Evolutionary conservation across 2,329 filamentous ascomycete genomes (phyloP).

Genomic region (Aulographum hederae): DNA sequence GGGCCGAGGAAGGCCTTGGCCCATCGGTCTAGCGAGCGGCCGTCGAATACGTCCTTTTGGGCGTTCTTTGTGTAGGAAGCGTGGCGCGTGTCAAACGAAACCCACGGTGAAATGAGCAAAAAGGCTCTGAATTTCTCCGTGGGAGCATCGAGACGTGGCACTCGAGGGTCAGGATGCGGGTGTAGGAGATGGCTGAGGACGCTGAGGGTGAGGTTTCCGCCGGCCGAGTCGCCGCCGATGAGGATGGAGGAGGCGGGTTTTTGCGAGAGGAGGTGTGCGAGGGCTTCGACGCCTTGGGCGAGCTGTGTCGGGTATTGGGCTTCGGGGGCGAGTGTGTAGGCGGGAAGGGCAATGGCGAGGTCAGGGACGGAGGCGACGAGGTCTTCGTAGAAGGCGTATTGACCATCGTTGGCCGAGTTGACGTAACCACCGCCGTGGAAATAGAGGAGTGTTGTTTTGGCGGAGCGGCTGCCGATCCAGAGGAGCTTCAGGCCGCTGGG

Average conservation of each 20-base stretch:
- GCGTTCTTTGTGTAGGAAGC: constrained; percentile 25
- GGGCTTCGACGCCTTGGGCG: constrained; percentile 23
- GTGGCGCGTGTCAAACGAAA: constrained; percentile 28
- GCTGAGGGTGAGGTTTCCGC: constrained; percentile 27
- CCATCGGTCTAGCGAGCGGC: constrained; percentile 25
- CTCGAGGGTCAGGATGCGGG: constrained; percentile 29
- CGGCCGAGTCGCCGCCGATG: constrained; percentile 34
- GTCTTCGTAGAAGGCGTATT: constrained; percentile 29
- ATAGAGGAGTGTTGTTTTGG: constrained; percentile 25
- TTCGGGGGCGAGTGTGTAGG: constrained; percentile 37
- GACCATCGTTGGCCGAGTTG: constrained; percentile 25
- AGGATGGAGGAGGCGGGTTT: constrained; percentile 22
- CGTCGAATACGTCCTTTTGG: constrained; percentile 31
- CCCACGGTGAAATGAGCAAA: constrained; percentile 40
- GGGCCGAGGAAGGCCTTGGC: constrained; percentile 27
- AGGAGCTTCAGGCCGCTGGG: constrained; percentile 24
- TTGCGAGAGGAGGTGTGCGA: constrained; percentile 23
- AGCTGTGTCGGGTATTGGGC: constrained; percentile 29
- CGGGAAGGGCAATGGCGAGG: constrained; percentile 33
- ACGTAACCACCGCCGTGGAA: constrained; percentile 38
- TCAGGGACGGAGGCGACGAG: constrained; percentile 26
- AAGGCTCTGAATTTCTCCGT: constrained; percentile 26
- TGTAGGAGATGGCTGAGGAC: constrained; percentile 34
- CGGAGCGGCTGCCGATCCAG: constrained; percentile 24
- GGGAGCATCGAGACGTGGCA: constrained; percentile 23